Evolutionary conservation across 208 protist species (phyloP).

Genomic region (Crithidia sp.): DNA sequence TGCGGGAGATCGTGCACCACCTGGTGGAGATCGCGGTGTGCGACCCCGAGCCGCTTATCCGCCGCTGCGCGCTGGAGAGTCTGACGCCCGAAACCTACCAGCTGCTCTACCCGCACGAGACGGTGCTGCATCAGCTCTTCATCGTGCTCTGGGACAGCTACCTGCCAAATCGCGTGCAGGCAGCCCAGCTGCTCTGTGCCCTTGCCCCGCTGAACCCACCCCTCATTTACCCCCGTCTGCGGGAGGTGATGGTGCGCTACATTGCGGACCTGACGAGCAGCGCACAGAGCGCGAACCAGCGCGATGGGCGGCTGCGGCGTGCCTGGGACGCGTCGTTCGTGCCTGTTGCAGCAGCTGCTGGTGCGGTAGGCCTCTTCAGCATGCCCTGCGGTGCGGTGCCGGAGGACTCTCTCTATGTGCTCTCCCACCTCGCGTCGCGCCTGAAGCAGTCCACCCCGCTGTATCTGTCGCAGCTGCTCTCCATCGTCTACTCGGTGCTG

Average conservation of each 20-base stretch:
- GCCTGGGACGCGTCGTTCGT: no score
- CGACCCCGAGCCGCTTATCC: slow-evolving; percentile 73
- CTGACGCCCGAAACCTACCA: slow-evolving; percentile 60
- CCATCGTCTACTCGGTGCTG: slow-evolving; percentile 33
- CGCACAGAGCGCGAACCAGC: not conserved
- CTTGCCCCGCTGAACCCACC: slow-evolving; percentile 60
- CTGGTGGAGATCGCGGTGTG: slow-evolving; percentile 71
- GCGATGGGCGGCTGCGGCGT: not conserved
- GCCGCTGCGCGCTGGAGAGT: slow-evolving; percentile 55
- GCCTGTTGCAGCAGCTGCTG: slow-evolving; percentile 38
- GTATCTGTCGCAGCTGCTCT: slow-evolving; percentile 33
- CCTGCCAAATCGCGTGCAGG: slow-evolving; percentile 65
- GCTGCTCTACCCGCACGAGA: slow-evolving; percentile 71
- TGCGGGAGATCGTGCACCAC: slow-evolving; percentile 69
- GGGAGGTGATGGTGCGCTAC: slow-evolving; percentile 59
- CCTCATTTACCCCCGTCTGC: slow-evolving; percentile 71
- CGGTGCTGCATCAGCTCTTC: slow-evolving; percentile 70
- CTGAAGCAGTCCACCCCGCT: slow-evolving; percentile 31
- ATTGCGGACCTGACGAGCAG: slow-evolving; percentile 50
- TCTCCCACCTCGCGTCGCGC: slow-evolving; percentile 22
- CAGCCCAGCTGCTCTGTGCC: slow-evolving; percentile 63
- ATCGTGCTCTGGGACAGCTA: slow-evolving; percentile 67
- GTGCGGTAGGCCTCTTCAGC: slow-evolving; percentile 16
- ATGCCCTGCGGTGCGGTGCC: slow-evolving; percentile 17
- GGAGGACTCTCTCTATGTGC: slow-evolving; percentile 27